These are phyloP conservation scores for Eucalyptus marginata DNA, from an alignment of 345 rosid species.

Conservation along the genomic window DNA sequence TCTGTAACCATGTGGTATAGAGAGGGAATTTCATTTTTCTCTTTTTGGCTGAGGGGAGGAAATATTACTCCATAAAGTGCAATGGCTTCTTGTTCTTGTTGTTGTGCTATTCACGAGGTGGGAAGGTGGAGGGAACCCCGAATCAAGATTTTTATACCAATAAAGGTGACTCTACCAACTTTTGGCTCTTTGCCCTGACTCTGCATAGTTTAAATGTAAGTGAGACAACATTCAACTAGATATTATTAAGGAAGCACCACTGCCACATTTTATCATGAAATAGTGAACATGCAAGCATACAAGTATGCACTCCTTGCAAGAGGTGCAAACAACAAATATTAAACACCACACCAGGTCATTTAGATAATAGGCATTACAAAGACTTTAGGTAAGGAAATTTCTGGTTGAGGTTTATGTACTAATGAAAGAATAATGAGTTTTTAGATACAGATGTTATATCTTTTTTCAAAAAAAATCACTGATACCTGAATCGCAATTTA, in stretches of 20 bases:
- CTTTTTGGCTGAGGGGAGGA: background rate
- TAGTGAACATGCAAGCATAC: background rate
- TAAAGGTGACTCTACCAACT: background rate
- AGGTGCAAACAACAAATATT: background rate
- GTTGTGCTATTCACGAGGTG: background rate
- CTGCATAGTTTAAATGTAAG: background rate
- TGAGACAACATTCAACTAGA: background rate
- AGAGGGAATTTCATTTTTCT: background rate
- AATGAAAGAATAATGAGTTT: background rate
- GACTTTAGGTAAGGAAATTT: background rate
- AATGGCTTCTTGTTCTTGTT: background rate
- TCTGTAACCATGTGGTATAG: background rate
- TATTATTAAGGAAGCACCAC: background rate
- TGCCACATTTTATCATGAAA: background rate
- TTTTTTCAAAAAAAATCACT: background rate
- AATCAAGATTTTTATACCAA: background rate
- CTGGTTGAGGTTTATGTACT: background rate
- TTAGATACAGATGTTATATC: background rate
- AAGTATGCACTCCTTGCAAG: background rate
- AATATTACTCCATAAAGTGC: background rate
- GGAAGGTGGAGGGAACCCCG: background rate
- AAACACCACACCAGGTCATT: background rate
- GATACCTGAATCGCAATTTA: constrained; percentile 94
- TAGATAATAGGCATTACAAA: background rate
- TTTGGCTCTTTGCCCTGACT: background rate